Base-by-base conservation (phyloP, 805 yeast species). In the Candida anglica region DNA sequence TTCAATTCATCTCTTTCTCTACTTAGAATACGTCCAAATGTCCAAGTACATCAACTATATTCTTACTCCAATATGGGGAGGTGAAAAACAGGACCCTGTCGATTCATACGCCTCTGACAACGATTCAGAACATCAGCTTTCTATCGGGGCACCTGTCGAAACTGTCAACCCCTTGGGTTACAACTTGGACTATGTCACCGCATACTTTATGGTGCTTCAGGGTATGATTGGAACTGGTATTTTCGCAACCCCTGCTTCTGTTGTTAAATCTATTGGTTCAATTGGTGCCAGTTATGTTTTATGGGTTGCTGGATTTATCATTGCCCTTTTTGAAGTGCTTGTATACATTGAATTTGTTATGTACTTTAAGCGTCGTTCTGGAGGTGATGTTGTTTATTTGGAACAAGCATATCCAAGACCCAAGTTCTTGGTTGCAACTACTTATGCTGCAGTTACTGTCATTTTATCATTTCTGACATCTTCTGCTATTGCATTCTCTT, bases 171-270 rank as follows among this genome's bases (percentile, higher is more conserved):
- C 68, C 1, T 45, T 63, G 37, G 68, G 68, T 4, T 51, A 65
- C 24, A 60, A 66, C 28, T 43, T 76, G 22, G 81, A 80, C 33
- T 52, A 73, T 28, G 33, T 73, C 23, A 71, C 80, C 14, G 80
- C 86, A 15, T 66, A 77, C 26, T 79, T 79, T 33, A 60, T 80
- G 37, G 75, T 80, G 36, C 65, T 81, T 47, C 81, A 80, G 43
- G 76, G 88, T 44, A 75, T 82, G 64, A 67, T 82, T 28, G 88
- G 89, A 41, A 81, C 88, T 0, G 88, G 88, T 57, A 79, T 82
- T 30, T 82, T 81, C 52, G 75, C 82, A 9, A 79, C 84, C 0
- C 85, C 88, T 4, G 75, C 80, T 3, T 65, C 77, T 2, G 70
- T 81, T 38, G 68, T 70, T n/a, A 52, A 49, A 13, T 56, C 66